These are phyloP conservation scores for Phaeolepiota aurea DNA, from an alignment of 768 basidiomycete genomes.

Conservation along the genomic window DNA sequence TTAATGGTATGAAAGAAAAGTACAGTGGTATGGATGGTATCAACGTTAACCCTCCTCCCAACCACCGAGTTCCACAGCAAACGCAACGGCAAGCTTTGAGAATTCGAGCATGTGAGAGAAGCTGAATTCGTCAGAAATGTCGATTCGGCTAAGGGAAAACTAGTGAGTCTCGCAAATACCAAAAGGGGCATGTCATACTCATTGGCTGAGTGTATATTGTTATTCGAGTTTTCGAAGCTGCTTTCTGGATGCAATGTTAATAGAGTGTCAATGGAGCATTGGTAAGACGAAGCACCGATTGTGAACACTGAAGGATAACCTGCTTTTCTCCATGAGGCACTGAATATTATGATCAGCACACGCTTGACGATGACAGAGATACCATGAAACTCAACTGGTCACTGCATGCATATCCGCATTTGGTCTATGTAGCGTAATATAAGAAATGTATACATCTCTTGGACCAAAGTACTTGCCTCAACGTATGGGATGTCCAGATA, in stretches of 20 bases:
- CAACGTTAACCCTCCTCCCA: too few relatives aligned
- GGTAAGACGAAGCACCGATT: slow-evolving; percentile 1
- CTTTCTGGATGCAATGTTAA: slow-evolving; percentile 47
- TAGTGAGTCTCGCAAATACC: slow-evolving; percentile 7
- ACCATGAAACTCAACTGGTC: slow-evolving; percentile 59
- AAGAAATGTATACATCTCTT: too few relatives aligned
- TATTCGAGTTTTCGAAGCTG: slow-evolving; percentile 68
- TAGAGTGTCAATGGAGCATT: slow-evolving; percentile 9
- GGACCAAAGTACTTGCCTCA: slow-evolving; percentile 25
- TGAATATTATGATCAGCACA: slow-evolving; percentile 14
- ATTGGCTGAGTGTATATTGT: slow-evolving; percentile 70
- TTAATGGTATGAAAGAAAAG: too few relatives aligned
- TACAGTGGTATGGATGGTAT: too few relatives aligned
- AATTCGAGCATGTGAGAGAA: slow-evolving; percentile 88
- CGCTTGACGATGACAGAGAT: slow-evolving; percentile 12
- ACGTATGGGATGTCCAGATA: slow-evolving; percentile 84
- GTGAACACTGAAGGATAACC: slow-evolving; percentile 3
- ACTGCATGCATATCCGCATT: slow-evolving; percentile 92
- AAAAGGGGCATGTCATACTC: slow-evolving; percentile 40
- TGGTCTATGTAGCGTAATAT: too few relatives aligned
- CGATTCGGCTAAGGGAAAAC: slow-evolving; percentile 52
- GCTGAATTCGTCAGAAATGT: slow-evolving; percentile 82
- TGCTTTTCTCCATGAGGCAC: slow-evolving; percentile 5
- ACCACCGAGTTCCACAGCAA: slow-evolving; percentile 65
- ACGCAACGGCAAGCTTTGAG: slow-evolving; percentile 75